A percentile compares a stretch with the other conserved stretches of the same genome.
Evolutionary conservation across 306 rosid genomes (phyloP).

Genomic region (Cucurbita maxima): DNA sequence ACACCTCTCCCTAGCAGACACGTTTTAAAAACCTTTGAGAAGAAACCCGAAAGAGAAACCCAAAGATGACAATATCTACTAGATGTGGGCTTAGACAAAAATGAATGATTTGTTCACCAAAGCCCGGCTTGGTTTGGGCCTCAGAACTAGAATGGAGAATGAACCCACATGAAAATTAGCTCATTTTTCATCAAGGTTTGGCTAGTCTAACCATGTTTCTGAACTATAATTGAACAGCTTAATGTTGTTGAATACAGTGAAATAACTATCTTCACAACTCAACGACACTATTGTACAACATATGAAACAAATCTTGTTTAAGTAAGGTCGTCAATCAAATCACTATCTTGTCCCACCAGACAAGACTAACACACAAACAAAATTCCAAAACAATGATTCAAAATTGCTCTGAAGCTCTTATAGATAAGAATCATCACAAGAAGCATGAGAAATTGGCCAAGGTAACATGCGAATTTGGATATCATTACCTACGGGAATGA

Average conservation of each 20-base stretch:
- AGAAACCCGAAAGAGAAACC: no score
- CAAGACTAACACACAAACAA: not conserved
- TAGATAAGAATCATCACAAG: not conserved
- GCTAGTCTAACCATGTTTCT: not conserved
- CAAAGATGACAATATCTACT: no score
- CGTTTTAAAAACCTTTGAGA: no score
- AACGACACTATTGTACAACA: not conserved
- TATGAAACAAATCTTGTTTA: not conserved
- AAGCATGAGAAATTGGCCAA: not conserved
- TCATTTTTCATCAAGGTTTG: not conserved
- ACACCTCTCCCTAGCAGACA: no score
- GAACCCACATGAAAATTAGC: not conserved
- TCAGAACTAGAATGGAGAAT: not conserved
- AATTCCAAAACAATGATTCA: not conserved
- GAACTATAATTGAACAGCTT: not conserved
- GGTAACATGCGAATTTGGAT: not conserved
- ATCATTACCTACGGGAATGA: conserved; percentile 61
- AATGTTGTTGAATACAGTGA: not conserved
- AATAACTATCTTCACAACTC: not conserved
- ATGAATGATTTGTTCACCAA: not conserved
- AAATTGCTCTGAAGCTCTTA: not conserved
- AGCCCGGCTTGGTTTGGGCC: not conserved
- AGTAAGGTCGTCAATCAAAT: not conserved
- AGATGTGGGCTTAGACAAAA: no score
- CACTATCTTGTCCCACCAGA: not conserved